Conservation (phyloP, 345 rosid genomes). For the Sonneratia caseolaris region DNA sequence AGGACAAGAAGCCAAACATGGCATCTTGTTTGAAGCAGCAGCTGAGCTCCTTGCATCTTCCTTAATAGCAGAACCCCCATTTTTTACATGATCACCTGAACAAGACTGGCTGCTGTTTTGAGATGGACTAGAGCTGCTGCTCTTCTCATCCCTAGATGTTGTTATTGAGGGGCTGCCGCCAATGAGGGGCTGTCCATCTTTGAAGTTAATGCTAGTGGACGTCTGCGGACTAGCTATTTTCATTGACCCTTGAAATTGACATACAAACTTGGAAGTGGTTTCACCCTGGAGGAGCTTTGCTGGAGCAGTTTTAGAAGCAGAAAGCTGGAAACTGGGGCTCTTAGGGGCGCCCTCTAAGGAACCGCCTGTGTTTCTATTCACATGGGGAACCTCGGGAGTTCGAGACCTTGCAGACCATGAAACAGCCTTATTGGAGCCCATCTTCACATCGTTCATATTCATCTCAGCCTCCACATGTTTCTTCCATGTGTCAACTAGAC, state of each 20-base stretch:
- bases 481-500: slow-evolving; percentile 92
- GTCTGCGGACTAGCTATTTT: slow-evolving; percentile 43
- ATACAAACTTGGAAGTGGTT: slow-evolving; percentile 27
- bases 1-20: slow-evolving; percentile 40
- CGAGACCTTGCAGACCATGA: slow-evolving; percentile 62
- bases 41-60: slow-evolving; percentile 59
- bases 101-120: slow-evolving; percentile 66
- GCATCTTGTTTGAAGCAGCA: slow-evolving; percentile 46
- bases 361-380: slow-evolving; percentile 42
- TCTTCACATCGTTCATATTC: slow-evolving; percentile 46
- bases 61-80: slow-evolving; percentile 44
- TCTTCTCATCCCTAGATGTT: slow-evolving; percentile 51
- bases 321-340: slow-evolving; percentile 34
- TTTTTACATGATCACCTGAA: slow-evolving; percentile 54
- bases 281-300: slow-evolving; percentile 50
- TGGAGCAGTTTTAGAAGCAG: slow-evolving; percentile 49
- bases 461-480: slow-evolving; percentile 91
- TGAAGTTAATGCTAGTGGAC: slow-evolving; percentile 17
- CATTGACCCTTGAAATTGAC: slow-evolving; percentile 43
- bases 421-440: slow-evolving; percentile 50
- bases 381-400: slow-evolving; percentile 47
- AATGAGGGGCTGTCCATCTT: slow-evolving; percentile 43
- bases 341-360: slow-evolving; percentile 39
- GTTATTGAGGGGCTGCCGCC: slow-evolving; percentile 21
- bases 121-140: slow-evolving; percentile 77